Evolutionary conservation across 1,284 basidiomycete genomes (phyloP), one percentile per base, ranked within the genome.

Genomic region (Cutaneotrichosporon sp.): DNA sequence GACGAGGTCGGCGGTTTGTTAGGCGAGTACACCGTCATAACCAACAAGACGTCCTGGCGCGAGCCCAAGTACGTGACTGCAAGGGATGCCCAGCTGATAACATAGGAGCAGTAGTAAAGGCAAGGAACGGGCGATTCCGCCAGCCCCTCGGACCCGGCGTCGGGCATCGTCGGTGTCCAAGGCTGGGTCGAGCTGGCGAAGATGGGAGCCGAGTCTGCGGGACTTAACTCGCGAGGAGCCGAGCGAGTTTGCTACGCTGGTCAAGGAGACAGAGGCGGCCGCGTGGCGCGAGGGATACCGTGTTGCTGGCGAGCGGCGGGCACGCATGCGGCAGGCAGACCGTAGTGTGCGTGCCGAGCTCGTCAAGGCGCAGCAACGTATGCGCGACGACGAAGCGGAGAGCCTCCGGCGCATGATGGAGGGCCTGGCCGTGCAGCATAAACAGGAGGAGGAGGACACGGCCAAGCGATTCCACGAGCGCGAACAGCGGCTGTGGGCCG

Each of bases 401-500:
- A 67, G 69, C 43, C 59, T 73, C 34, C 43, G 53, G 37, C 48
- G 53, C 33, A 52, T 72, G 59, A 43, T 73, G 51, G 60, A 66
- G 37, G 66, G 64, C 1, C 53, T 73, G 52, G 60, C 59, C 0
- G 59, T 73, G 21, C 53, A 56, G 49, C 62, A 65, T 22, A 45
- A 55, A 13, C 43, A 60, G 45, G 65, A 70, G 55, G 64, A 66
- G 46, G 61, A 69, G 47, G 69, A 70, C 37, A 44, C 54, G 4
- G 49, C 54, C 7, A 46, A 54, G 37, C 49, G 52, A 4, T 73
- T 72, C 49, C 56, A 52, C 2, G 67, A 72, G 36, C 55, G 69
- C 39, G 61, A 69, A 30, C 60, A 59, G 46, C 59, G 58, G 53
- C 59, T 73, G 4, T 73, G 71, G 71, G 61, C 54, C 8, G 69